Conservation (phyloP, 1,139 yeast genomes). For the Pneumocystis jirovecii region DNA sequence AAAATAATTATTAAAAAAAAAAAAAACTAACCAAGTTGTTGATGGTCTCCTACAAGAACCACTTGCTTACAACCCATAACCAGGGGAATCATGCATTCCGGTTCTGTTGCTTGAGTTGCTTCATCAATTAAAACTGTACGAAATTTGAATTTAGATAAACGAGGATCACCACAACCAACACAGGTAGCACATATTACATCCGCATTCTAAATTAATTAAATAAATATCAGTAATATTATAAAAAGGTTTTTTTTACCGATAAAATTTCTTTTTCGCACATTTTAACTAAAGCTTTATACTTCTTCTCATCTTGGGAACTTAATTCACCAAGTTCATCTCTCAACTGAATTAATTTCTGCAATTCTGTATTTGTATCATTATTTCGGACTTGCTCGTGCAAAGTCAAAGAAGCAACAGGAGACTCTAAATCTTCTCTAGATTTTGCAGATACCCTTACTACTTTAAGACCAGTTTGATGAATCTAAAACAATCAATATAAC, state of each 20-base stretch:
- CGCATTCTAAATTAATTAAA: conserved; percentile 41
- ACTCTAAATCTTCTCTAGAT: conserved; percentile 67
- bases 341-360: conserved; percentile 44
- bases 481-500: not conserved
- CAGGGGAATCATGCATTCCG: conserved; percentile 22
- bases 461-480: conserved; percentile 38
- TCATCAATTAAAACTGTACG: conserved; percentile 85
- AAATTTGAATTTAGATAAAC: conserved; percentile 36
- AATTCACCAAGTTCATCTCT: conserved; percentile 57
- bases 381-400: conserved; percentile 61
- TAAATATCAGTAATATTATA: conserved; percentile 17
- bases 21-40: conserved; percentile 54
- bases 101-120: conserved; percentile 85
- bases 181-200: conserved; percentile 68
- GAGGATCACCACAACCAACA: conserved; percentile 75
- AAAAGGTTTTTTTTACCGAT: not conserved
- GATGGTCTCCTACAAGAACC: conserved; percentile 51
- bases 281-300: conserved; percentile 51
- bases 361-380: conserved; percentile 57
- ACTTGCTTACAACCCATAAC: conserved; percentile 31
- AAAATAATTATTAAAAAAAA: conserved; percentile 25
- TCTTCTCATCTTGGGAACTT: conserved; percentile 47
- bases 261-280: conserved; percentile 22
- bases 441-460: conserved; percentile 64
- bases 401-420: conserved; percentile 37